Evolutionary conservation across 257 asterid genomes (phyloP).

Genomic region (Eucommia ulmoides): DNA sequence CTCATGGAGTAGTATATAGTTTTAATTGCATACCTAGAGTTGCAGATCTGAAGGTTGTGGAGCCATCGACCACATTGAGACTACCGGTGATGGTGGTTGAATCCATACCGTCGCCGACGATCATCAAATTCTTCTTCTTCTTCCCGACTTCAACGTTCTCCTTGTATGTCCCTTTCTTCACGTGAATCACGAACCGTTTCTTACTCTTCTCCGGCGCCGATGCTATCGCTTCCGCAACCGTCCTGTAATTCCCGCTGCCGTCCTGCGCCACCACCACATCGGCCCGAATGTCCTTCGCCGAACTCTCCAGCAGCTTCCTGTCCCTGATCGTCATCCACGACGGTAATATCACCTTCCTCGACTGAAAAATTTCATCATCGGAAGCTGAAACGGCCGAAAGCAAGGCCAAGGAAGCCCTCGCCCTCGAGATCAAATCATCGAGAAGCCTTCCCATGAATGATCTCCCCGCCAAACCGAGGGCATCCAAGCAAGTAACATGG

Average conservation of each 20-base stretch:
- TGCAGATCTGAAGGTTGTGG: conserved; percentile 40
- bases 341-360: conserved; percentile 15
- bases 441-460: conserved; percentile 1
- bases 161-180: conserved; percentile 36
- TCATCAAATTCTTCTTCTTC: conserved; percentile 35
- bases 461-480: conserved; percentile 7
- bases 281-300: conserved; percentile 11
- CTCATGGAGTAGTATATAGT: too few species aligned
- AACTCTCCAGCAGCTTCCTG: conserved; percentile 21
- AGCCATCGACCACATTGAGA: conserved; percentile 34
- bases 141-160: conserved; percentile 35
- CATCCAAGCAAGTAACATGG: conserved; percentile 41
- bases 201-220: conserved; percentile 28
- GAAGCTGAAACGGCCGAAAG: conserved; percentile 12
- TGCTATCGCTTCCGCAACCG: conserved; percentile 32
- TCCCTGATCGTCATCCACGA: conserved; percentile 29
- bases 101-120: conserved; percentile 46
- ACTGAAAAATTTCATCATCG: neutral
- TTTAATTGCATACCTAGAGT: conserved; percentile 31
- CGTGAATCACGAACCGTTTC: conserved; percentile 27
- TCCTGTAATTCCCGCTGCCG: conserved; percentile 32
- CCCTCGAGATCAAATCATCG: conserved; percentile 20
- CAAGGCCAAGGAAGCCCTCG: conserved; percentile 29
- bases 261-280: conserved; percentile 35
- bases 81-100: conserved; percentile 29